phyloP scores from a whole-genome alignment of 164 flowering plant species.

The Pachysandra terminalis region DNA sequence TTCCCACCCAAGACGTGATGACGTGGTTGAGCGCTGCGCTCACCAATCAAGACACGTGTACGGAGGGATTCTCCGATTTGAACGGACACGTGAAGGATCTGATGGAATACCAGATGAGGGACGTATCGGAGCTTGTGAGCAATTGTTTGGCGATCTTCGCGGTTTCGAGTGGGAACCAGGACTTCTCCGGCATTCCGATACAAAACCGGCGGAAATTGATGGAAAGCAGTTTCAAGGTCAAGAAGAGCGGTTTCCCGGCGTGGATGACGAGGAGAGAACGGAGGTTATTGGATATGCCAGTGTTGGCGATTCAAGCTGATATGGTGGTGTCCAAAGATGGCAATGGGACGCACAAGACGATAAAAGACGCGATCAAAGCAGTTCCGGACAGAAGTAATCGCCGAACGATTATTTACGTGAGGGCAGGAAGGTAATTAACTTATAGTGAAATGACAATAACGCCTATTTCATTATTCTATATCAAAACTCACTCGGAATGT shows the following conservation, averaged over 20 bases:
- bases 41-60: slow-evolving; percentile 93
- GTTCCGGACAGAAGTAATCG: slow-evolving; percentile 60
- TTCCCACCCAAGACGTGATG: slow-evolving; percentile 54
- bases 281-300: slow-evolving; percentile 38
- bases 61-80: slow-evolving; percentile 58
- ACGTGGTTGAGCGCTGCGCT: slow-evolving; percentile 94
- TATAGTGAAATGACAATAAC: not conserved
- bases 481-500: too few relatives aligned
- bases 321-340: slow-evolving; percentile 69
- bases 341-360: slow-evolving; percentile 62
- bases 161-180: slow-evolving; percentile 25
- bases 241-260: slow-evolving; percentile 34
- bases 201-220: slow-evolving; percentile 54
- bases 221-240: slow-evolving; percentile 11
- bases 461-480: not conserved
- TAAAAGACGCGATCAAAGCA: slow-evolving; percentile 67
- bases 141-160: slow-evolving; percentile 70
- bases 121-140: slow-evolving; percentile 55
- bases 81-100: slow-evolving; percentile 49
- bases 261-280: slow-evolving; percentile 63
- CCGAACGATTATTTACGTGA: slow-evolving; percentile 66
- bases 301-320: slow-evolving; percentile 48
- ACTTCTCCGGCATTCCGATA: slow-evolving; percentile 71
- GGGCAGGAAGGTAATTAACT: slow-evolving; percentile 84
- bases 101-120: slow-evolving; percentile 34